These are phyloP conservation scores for Schrenkiella parvula DNA, from an alignment of 345 rosid species.

Conservation along the genomic window DNA sequence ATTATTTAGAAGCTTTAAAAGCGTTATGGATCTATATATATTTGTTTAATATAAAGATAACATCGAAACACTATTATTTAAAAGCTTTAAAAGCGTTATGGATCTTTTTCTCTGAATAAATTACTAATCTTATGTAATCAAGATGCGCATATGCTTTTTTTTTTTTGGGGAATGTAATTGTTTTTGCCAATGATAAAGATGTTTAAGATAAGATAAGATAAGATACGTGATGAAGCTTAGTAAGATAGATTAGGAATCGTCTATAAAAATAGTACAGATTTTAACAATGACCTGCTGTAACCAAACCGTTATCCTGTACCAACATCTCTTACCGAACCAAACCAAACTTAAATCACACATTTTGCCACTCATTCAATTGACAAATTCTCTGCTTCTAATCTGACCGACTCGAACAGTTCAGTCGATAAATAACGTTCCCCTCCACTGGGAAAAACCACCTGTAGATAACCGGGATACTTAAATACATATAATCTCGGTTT, in stretches of 20 bases:
- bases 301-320: neutral
- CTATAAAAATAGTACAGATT: neutral
- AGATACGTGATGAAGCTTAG: neutral
- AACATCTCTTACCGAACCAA: neutral
- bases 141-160: neutral
- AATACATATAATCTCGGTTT: neutral
- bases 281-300: neutral
- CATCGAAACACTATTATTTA: neutral
- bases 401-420: slow-evolving; percentile 47
- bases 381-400: slow-evolving; percentile 56
- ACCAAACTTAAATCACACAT: neutral
- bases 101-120: neutral
- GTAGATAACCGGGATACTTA: neutral
- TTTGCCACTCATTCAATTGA: slow-evolving; percentile 8
- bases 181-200: neutral
- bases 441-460: slow-evolving; percentile 71
- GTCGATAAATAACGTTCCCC: slow-evolving; percentile 74
- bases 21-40: too few species aligned
- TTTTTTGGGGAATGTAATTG: neutral
- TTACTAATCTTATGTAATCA: neutral
- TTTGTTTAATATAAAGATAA: neutral
- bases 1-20: neutral
- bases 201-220: neutral
- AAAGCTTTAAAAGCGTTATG: neutral
- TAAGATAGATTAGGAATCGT: neutral